These are phyloP conservation scores for Austroboletus olivaceoglutinosus DNA, from an alignment of 1,284 basidiomycete genomes.

Conservation along the genomic window DNA sequence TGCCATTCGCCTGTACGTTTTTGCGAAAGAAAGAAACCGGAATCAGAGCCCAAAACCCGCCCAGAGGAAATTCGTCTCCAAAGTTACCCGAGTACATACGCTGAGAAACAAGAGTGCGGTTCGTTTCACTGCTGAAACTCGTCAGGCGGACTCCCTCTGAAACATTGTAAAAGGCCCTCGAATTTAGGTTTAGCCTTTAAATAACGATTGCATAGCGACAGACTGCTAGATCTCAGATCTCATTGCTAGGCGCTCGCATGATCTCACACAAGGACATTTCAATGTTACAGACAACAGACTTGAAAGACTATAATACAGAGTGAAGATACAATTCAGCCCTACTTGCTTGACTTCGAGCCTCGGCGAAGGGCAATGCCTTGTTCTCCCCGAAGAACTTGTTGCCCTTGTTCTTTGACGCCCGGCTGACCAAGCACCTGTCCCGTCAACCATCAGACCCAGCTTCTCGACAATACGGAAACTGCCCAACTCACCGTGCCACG, in stretches of 20 bases:
- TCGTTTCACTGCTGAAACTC: not conserved
- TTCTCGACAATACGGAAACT: slow-evolving; percentile 4
- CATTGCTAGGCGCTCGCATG: not conserved
- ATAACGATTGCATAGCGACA: not conserved
- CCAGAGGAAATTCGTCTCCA: not conserved
- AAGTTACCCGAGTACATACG: not conserved
- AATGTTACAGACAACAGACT: slow-evolving; percentile 1
- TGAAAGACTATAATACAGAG: not conserved
- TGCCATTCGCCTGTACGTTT: no score
- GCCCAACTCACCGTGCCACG: slow-evolving; percentile 42
- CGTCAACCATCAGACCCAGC: not conserved
- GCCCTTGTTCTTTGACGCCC: slow-evolving; percentile 47
- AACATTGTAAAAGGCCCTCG: not conserved
- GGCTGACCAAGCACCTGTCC: slow-evolving; percentile 27
- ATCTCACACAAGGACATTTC: no score
- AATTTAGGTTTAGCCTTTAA: slow-evolving; percentile 19
- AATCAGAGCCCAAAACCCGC: not conserved
- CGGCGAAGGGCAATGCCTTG: slow-evolving; percentile 31
- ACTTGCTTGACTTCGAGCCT: slow-evolving; percentile 24
- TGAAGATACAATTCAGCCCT: not conserved
- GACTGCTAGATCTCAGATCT: slow-evolving; percentile 20
- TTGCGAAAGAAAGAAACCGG: not conserved
- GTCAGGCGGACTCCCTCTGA: not conserved
- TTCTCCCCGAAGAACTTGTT: slow-evolving; percentile 45
- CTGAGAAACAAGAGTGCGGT: no score